These are phyloP conservation scores for Mortierella sp. DNA, from an alignment of 371 early-diverging fungal species.

Conservation along the genomic window DNA sequence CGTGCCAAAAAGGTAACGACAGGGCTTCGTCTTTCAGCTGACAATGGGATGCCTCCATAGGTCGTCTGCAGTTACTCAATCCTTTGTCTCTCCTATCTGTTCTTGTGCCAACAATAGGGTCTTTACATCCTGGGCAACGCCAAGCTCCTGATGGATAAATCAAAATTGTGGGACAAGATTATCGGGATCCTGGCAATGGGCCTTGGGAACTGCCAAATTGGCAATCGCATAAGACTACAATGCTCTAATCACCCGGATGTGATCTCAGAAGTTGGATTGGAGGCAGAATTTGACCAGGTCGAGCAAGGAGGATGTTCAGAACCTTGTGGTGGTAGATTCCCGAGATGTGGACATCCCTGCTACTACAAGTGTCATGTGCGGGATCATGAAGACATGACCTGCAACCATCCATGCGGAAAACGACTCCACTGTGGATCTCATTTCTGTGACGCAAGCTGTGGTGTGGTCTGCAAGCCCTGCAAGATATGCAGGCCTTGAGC, in stretches of 20 bases:
- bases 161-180: slow-evolving; percentile 70
- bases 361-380: slow-evolving; percentile 26
- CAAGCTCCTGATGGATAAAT: slow-evolving; percentile 59
- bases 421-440: slow-evolving; percentile 27
- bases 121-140: slow-evolving; percentile 81
- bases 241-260: slow-evolving; percentile 57
- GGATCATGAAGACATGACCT: slow-evolving; percentile 24
- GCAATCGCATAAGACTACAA: slow-evolving; percentile 57
- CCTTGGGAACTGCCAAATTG: slow-evolving; percentile 21
- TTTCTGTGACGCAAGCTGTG: slow-evolving; percentile 14
- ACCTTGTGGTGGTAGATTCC: slow-evolving; percentile 55
- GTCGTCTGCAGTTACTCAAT: background rate
- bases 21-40: background rate
- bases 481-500: slow-evolving; percentile 5
- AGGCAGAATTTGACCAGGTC: slow-evolving; percentile 60
- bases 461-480: slow-evolving; percentile 24
- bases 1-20: slow-evolving; percentile 63
- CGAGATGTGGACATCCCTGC: slow-evolving; percentile 33
- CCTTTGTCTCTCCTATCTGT: background rate
- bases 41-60: background rate
- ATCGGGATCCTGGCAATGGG: slow-evolving; percentile 17
- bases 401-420: slow-evolving; percentile 21
- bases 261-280: slow-evolving; percentile 59
- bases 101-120: slow-evolving; percentile 54
- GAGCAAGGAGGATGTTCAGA: slow-evolving; percentile 62